Conservation (phyloP, 768 basidiomycete species). For the Trametes elegans region DNA sequence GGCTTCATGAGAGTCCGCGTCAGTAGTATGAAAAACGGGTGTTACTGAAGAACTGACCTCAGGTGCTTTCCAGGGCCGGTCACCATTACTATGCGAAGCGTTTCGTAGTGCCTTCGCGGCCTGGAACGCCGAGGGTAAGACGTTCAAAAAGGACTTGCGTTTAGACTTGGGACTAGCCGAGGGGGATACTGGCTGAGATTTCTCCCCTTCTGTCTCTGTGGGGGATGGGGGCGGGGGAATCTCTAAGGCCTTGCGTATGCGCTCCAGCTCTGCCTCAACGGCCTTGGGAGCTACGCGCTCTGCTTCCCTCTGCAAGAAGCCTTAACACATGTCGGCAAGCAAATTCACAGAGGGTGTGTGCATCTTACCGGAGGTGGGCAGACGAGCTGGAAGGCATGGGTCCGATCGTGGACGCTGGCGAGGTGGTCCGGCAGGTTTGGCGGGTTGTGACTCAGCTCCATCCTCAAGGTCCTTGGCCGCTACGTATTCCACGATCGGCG, state of each 20-base stretch:
- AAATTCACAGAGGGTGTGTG: neutral
- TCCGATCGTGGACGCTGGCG: constrained; percentile 45
- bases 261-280: constrained; percentile 10
- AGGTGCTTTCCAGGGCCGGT: constrained; percentile 46
- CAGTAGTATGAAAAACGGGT: neutral
- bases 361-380: constrained; percentile 61
- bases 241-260: constrained; percentile 13
- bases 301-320: constrained; percentile 74
- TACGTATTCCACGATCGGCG: constrained; percentile 30
- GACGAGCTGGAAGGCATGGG: constrained; percentile 64
- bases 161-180: constrained; percentile 4
- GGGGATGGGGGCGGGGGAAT: neutral
- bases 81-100: neutral
- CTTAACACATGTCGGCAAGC: constrained; percentile 34
- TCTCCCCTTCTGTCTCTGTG: neutral
- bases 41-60: constrained; percentile 38
- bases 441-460: neutral
- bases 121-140: constrained; percentile 4
- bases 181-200: neutral
- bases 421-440: constrained; percentile 13
- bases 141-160: constrained; percentile 10
- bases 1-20: constrained; percentile 37
- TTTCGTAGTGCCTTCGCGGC: constrained; percentile 8
- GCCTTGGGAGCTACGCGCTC: constrained; percentile 54
- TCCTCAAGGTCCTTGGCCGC: constrained; percentile 26